phyloP scores from a whole-genome alignment of 2,329 filamentous ascomycete genomes.

The Colletotrichum karsti region DNA sequence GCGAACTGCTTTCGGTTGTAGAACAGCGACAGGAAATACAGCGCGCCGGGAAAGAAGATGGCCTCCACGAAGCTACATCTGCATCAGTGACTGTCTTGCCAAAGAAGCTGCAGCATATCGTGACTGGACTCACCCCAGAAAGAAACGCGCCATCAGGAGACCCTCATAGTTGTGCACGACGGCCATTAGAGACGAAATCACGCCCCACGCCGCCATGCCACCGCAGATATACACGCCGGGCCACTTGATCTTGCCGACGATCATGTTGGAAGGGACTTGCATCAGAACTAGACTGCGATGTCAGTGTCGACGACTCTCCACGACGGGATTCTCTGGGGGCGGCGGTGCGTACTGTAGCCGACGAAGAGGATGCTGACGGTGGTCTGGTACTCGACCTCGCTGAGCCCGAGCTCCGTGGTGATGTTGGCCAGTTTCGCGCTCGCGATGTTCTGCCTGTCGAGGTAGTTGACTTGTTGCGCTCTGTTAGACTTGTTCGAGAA shows the following conservation, averaged over 20 bases:
- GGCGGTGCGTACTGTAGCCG: constrained; percentile 38
- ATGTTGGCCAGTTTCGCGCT: constrained; percentile 42
- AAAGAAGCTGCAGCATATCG: too few species aligned
- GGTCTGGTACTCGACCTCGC: constrained; percentile 46
- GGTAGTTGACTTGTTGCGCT: constrained; percentile 32
- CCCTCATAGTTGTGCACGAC: constrained; percentile 54
- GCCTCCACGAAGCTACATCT: constrained; percentile 23
- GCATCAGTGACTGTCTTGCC: too few species aligned
- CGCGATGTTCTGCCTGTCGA: constrained; percentile 41
- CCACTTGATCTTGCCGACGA: constrained; percentile 31
- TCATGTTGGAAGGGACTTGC: constrained; percentile 46
- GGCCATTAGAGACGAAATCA: constrained; percentile 46
- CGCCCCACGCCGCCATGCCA: constrained; percentile 34
- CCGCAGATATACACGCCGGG: constrained; percentile 32
- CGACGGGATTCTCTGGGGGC: not conserved
- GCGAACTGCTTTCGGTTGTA: constrained; percentile 48
- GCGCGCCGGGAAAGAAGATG: constrained; percentile 49
- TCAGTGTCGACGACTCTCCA: not conserved
- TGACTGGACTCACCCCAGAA: constrained; percentile 5
- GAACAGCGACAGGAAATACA: constrained; percentile 48
- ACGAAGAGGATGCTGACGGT: constrained; percentile 45
- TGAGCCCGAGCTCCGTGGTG: constrained; percentile 39
- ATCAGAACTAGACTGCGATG: constrained; percentile 34
- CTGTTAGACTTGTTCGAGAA: not conserved
- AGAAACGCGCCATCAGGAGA: constrained; percentile 29